phyloP scores from a whole-genome alignment of 1,284 basidiomycete genomes.

The Paramarasmius palmivorus region DNA sequence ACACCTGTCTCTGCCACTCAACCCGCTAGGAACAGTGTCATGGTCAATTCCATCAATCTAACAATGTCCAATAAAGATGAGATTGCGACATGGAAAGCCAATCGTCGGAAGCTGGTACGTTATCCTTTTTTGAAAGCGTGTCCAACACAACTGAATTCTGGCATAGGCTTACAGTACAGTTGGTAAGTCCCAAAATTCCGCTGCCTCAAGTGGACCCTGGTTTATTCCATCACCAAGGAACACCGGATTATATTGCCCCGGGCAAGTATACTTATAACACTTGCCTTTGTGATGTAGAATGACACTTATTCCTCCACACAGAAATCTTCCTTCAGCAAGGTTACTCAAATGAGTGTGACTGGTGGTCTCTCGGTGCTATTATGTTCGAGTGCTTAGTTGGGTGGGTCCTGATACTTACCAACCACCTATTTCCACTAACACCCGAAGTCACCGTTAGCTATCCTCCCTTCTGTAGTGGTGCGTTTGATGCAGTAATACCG shows the following conservation, averaged over 20 bases:
- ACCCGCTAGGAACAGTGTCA: conserved; percentile 73
- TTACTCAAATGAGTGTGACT: conserved; percentile 97
- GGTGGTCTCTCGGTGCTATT: conserved; percentile 97
- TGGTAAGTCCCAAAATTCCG: conserved; percentile 85
- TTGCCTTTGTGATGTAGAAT: not conserved
- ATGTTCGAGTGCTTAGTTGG: conserved; percentile 98
- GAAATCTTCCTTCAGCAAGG: conserved; percentile 98
- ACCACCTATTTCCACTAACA: not conserved
- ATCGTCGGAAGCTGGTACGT: conserved; percentile 88
- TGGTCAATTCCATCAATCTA: conserved; percentile 89
- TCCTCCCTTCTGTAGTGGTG: conserved; percentile 81
- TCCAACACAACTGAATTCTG: conserved; percentile 2
- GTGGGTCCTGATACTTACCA: conserved; percentile 30
- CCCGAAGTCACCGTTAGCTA: conserved; percentile 46
- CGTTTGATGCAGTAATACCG: too few relatives aligned
- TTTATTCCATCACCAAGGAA: conserved; percentile 49
- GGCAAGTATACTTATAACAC: conserved; percentile 31
- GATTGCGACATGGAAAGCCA: conserved; percentile 99
- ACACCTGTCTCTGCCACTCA: conserved; percentile 33
- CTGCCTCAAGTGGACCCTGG: not conserved
- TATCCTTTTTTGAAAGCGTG: not conserved
- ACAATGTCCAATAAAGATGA: conserved; percentile 90
- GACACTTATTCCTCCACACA: conserved; percentile 54
- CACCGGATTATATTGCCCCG: conserved; percentile 98
- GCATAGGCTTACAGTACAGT: conserved; percentile 96